Percentiles rank a stretch among this genome's conserved stretches.
Evolutionary conservation across 1,139 yeast genomes (phyloP).

Genomic region (Blastobotrys indianensis): DNA sequence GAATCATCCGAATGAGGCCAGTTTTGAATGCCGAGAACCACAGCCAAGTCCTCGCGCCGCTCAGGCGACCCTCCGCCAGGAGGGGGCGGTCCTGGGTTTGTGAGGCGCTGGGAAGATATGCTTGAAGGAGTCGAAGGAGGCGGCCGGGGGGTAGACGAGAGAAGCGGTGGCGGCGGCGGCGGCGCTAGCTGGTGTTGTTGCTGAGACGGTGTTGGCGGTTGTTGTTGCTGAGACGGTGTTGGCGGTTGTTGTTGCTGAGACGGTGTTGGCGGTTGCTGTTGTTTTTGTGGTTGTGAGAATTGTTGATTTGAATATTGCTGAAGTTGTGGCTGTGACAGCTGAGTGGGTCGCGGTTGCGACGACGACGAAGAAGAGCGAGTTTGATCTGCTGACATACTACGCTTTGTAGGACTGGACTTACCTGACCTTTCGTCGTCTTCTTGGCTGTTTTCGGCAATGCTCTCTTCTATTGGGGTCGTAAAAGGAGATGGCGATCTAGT

Average conservation of each 20-base stretch:
- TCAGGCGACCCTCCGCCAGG: not conserved
- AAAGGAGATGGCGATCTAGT: slow-evolving; percentile 1
- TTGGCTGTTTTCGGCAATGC: not conserved
- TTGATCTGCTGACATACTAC: slow-evolving; percentile 11
- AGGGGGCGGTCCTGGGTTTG: not conserved
- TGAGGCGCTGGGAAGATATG: not conserved
- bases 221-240: slow-evolving; percentile 2
- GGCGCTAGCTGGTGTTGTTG: slow-evolving; percentile 3
- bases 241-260: not conserved
- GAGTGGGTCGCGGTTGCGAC: not conserved
- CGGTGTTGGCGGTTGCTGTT: slow-evolving; percentile 3
- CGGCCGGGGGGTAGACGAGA: slow-evolving; percentile 1
- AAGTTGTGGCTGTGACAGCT: not conserved
- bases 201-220: slow-evolving; percentile 3
- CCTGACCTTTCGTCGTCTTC: not conserved
- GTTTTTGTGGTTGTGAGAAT: slow-evolving; percentile 4
- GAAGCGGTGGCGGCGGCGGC: slow-evolving; percentile 5
- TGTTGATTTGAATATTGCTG: slow-evolving; percentile 2
- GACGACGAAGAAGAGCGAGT: not conserved
- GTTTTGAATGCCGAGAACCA: slow-evolving; percentile 35
- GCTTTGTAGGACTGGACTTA: slow-evolving; percentile 2
- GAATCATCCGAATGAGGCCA: slow-evolving; percentile 65
- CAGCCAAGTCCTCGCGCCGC: slow-evolving; percentile 6
- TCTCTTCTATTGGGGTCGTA: not conserved
- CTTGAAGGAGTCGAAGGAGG: slow-evolving; percentile 1